Conservation (phyloP, 257 asterid species). For the Phtheirospermum japonicum region DNA sequence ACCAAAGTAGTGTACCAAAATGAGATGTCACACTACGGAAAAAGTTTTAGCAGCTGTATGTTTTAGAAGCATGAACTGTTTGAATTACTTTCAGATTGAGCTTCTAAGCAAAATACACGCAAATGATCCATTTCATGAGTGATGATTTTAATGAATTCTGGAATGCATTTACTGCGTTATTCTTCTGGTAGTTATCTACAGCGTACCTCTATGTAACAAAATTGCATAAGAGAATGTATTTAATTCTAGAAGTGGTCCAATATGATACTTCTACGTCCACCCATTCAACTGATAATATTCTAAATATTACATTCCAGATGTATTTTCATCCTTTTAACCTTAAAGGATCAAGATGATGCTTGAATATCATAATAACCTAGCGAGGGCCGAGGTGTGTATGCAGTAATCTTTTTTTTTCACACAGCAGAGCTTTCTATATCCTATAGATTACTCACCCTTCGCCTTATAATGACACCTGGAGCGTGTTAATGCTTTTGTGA, state of each 20-base stretch:
- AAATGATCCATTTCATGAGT: not conserved
- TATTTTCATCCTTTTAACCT: constrained; percentile 9
- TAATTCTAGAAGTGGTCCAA: constrained; percentile 7
- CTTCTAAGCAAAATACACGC: not conserved
- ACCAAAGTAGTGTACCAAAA: constrained; percentile 9
- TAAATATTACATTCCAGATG: constrained; percentile 1
- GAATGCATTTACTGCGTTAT: not conserved
- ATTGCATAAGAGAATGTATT: too few species aligned
- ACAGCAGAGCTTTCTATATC: constrained; percentile 1
- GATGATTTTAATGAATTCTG: not conserved
- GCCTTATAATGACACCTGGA: too few species aligned
- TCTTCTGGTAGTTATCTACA: not conserved
- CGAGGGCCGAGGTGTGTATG: not conserved
- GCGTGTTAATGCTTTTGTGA: constrained; percentile 4
- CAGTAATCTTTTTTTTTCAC: constrained; percentile 2
- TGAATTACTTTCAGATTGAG: constrained; percentile 17
- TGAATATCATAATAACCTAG: constrained; percentile 19
- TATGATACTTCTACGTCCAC: not conserved
- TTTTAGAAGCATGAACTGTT: not conserved
- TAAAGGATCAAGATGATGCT: constrained; percentile 16
- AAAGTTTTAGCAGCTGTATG: constrained; percentile 3
- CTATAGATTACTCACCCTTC: constrained; percentile 16
- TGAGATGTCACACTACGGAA: not conserved
- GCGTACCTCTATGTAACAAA: not conserved
- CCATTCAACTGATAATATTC: not conserved